Percentiles rank a stretch among this genome's conserved stretches.
Conservation (phyloP, 768 basidiomycete species). For the Agrocybe praecox region DNA sequence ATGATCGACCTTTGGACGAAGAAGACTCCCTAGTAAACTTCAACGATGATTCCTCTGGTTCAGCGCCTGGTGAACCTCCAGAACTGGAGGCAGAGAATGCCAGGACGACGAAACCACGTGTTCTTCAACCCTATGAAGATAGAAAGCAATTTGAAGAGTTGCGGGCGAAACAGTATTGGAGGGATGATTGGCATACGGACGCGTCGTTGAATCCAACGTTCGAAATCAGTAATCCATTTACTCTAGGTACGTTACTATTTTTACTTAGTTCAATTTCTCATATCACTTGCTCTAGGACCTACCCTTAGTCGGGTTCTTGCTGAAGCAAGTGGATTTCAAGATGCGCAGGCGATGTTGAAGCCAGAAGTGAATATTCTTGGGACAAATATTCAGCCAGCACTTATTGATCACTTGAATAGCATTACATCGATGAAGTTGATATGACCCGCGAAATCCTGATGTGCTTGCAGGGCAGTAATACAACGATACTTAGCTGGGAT, state of each 20-base stretch:
- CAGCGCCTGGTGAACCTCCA: conserved; percentile 4
- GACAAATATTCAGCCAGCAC: neutral
- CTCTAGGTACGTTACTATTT: conserved; percentile 52
- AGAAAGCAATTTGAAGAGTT: conserved; percentile 65
- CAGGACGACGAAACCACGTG: conserved; percentile 6
- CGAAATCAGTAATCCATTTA: conserved; percentile 70
- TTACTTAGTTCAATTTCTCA: conserved; percentile 4
- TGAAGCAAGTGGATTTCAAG: conserved; percentile 33
- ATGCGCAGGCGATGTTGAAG: conserved; percentile 40
- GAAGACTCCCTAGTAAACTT: conserved; percentile 33
- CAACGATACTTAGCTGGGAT: conserved; percentile 51
- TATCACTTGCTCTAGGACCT: conserved; percentile 39
- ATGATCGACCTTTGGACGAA: conserved; percentile 48
- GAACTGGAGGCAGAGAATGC: neutral
- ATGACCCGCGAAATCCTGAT: conserved; percentile 79
- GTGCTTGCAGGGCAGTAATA: conserved; percentile 71
- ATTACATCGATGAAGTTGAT: conserved; percentile 73
- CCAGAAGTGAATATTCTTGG: conserved; percentile 39
- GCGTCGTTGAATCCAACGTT: conserved; percentile 46
- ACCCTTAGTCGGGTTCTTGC: conserved; percentile 37
- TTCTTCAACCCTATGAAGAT: conserved; percentile 43
- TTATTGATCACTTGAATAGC: conserved; percentile 34
- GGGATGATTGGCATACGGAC: conserved; percentile 60
- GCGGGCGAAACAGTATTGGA: conserved; percentile 73
- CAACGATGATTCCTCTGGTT: conserved; percentile 7